phyloP scores from a whole-genome alignment of 2,329 filamentous ascomycete genomes.

The Aspergillus fischeri region DNA sequence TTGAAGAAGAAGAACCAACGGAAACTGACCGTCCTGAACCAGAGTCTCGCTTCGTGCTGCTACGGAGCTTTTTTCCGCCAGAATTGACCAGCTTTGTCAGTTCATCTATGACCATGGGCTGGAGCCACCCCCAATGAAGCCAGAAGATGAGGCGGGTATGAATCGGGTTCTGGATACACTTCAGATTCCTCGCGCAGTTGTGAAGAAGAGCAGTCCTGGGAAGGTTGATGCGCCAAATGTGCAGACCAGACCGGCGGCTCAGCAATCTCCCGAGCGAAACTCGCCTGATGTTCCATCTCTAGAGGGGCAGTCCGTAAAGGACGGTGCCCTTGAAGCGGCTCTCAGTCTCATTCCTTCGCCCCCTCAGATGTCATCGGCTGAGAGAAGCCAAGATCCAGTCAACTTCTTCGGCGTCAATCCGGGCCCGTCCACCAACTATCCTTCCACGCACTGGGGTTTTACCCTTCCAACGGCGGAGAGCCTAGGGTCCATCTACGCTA shows the following conservation, averaged over 20 bases:
- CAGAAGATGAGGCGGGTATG: slow-evolving; percentile 35
- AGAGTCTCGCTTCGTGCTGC: slow-evolving; percentile 35
- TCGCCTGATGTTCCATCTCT: slow-evolving; percentile 6
- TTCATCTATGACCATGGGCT: slow-evolving; percentile 42
- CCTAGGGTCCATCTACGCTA: slow-evolving; percentile 31
- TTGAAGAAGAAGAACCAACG: background rate
- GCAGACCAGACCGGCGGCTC: background rate
- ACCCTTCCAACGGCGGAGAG: slow-evolving; percentile 36
- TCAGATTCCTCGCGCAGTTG: slow-evolving; percentile 26
- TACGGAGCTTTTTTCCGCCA: slow-evolving; percentile 34
- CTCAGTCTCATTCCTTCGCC: slow-evolving; percentile 4
- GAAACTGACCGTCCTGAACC: slow-evolving; percentile 6
- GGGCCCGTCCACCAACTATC: slow-evolving; percentile 19
- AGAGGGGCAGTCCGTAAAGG: slow-evolving; percentile 10
- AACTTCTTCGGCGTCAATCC: slow-evolving; percentile 21
- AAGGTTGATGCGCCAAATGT: background rate
- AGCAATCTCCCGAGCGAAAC: slow-evolving; percentile 12
- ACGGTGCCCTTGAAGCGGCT: background rate
- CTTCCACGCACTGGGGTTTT: slow-evolving; percentile 29
- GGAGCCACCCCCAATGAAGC: slow-evolving; percentile 36
- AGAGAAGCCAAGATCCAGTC: slow-evolving; percentile 15
- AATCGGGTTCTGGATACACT: slow-evolving; percentile 37
- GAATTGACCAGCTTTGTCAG: slow-evolving; percentile 36
- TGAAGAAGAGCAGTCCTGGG: slow-evolving; percentile 8
- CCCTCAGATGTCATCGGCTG: slow-evolving; percentile 10